A percentile compares a stretch with the other conserved stretches of the same genome.
phyloP scores from a whole-genome alignment of 345 rosid genomes.

The Aquilaria malaccensis region DNA sequence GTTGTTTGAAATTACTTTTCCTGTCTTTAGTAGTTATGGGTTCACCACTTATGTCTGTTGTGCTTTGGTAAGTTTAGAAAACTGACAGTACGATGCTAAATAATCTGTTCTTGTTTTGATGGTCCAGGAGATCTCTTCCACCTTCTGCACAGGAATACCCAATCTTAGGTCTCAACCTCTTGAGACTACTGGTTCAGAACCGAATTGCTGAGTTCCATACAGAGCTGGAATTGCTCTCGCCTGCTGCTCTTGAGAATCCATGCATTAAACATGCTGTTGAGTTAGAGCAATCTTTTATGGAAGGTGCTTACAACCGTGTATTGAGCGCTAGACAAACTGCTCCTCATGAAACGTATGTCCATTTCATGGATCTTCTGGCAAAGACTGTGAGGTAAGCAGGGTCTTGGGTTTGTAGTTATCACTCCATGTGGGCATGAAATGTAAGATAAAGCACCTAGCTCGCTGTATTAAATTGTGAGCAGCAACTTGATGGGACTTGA shows the following conservation, averaged over 20 bases:
- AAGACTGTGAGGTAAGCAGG: conserved; percentile 80
- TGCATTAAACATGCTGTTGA: conserved; percentile 96
- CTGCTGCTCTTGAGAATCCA: conserved; percentile 70
- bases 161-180: conserved; percentile 85
- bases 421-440: neutral
- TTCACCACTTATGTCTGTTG: no score
- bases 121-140: conserved; percentile 56
- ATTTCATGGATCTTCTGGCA: conserved; percentile 98
- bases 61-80: neutral
- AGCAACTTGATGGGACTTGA: no score
- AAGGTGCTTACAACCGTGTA: conserved; percentile 96
- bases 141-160: conserved; percentile 78
- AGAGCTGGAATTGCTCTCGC: conserved; percentile 77
- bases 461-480: neutral
- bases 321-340: conserved; percentile 86
- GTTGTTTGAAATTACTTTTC: no score
- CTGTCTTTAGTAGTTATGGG: no score
- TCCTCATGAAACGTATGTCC: conserved; percentile 78
- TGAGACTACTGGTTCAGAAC: conserved; percentile 90
- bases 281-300: conserved; percentile 99
- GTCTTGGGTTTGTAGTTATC: neutral
- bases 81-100: neutral
- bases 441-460: neutral
- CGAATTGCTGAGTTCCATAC: conserved; percentile 98
- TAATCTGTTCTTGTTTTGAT: conserved; percentile 12